Evolutionary conservation across 768 basidiomycete species (phyloP).

Genomic region (Kwoniella heveanensis): DNA sequence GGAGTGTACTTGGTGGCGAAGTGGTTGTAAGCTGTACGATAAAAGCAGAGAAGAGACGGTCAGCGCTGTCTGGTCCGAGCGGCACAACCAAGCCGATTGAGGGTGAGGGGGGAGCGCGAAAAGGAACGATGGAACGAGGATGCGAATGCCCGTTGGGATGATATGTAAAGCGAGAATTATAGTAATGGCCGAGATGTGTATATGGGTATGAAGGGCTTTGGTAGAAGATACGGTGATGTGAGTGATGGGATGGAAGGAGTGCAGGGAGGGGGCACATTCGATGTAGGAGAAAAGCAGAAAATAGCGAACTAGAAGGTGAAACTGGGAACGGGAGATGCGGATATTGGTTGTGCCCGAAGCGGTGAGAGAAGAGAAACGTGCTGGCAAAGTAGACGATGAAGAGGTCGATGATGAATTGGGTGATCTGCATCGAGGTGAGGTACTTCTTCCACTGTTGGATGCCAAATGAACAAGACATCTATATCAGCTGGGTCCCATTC

Average conservation of each 20-base stretch:
- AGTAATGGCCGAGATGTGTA: too few relatives aligned
- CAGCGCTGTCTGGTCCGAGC: conserved; percentile 16
- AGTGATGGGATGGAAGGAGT: background rate
- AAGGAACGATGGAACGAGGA: background rate
- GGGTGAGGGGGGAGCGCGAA: conserved; percentile 8
- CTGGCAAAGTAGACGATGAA: conserved; percentile 92
- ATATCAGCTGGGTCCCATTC: background rate
- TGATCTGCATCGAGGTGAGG: conserved; percentile 93
- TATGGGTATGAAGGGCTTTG: background rate
- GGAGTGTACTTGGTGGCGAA: conserved; percentile 66
- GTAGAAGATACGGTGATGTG: background rate
- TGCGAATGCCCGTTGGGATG: conserved; percentile 48
- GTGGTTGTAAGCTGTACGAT: conserved; percentile 71
- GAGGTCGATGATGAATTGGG: conserved; percentile 91
- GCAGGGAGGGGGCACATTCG: conserved; percentile 19
- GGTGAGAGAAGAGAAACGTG: conserved; percentile 60
- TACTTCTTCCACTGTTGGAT: conserved; percentile 91
- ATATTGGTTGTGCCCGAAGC: conserved; percentile 36
- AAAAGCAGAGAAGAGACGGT: background rate
- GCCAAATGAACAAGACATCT: background rate
- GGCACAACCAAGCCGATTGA: conserved; percentile 26
- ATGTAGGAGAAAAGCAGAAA: conserved; percentile 10
- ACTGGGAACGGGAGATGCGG: conserved; percentile 26
- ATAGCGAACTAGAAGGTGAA: conserved; percentile 26
- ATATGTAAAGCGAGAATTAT: conserved; percentile 1